Conservation (phyloP, 164 flowering plant species). For the Berberis vulgaris region DNA sequence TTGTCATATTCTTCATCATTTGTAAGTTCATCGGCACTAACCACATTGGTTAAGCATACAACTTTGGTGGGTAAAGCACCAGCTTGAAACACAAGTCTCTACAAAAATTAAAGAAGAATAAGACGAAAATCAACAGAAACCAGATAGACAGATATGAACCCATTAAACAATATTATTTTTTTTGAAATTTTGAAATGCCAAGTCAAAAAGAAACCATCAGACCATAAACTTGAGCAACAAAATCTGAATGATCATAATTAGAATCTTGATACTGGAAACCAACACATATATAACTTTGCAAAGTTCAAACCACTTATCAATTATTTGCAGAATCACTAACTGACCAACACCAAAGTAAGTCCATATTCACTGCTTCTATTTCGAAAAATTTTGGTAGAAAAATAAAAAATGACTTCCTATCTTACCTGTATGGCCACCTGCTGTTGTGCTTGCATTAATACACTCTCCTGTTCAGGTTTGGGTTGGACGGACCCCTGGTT, state of each 20-base stretch:
- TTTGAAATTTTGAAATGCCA: too few species aligned
- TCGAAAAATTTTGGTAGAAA: too few species aligned
- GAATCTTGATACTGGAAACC: too few species aligned
- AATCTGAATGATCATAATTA: too few species aligned
- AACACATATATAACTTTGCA: too few species aligned
- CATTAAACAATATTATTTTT: background rate
- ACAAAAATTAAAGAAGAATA: constrained; percentile 22
- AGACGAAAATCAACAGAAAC: background rate
- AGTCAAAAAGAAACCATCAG: too few species aligned
- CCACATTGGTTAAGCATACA: constrained; percentile 71
- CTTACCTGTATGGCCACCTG: constrained; percentile 83
- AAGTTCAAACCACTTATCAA: too few species aligned
- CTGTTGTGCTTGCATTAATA: constrained; percentile 84
- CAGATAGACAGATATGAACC: background rate
- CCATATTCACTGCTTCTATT: too few species aligned
- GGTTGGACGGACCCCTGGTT: constrained; percentile 77
- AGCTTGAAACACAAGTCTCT: constrained; percentile 72
- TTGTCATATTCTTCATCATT: constrained; percentile 85
- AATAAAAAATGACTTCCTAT: background rate
- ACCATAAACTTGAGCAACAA: too few species aligned
- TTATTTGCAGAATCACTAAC: background rate
- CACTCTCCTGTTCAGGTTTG: constrained; percentile 85
- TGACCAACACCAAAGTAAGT: background rate
- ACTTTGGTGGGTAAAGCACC: constrained; percentile 51
- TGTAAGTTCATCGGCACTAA: constrained; percentile 60